Evolutionary conservation across 2,329 filamentous ascomycete genomes (phyloP), one percentile per base, ranked within the genome.

Genomic region (Aspergillus bombycis): DNA sequence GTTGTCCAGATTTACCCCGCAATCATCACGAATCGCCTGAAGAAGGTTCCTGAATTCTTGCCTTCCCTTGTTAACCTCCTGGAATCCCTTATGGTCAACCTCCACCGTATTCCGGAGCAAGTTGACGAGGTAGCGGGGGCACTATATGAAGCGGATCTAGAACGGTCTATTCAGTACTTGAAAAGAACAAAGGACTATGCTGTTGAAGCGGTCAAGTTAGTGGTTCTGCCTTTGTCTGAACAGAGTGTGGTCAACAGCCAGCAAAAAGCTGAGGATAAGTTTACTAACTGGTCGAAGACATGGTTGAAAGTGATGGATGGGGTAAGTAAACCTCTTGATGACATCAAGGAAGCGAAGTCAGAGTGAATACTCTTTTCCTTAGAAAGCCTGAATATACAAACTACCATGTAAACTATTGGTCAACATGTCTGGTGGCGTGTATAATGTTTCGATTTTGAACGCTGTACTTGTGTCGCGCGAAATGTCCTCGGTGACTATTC

Each of bases 221-320:
- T 91, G 0, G 84, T 82, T 58, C 84, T 87, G 0, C 92, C 96
- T 64, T 96, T 96, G 79, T 86, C 89, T 14, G 78, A 21, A 85
- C 90, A 50, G 81, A 82, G 0, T 77, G 80, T 1, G 82, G 11
- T 85, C 30, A 89, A 91, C 52, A 88, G 57, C 8, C 69, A 74
- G 77, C 8, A 79, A 79, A 85, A 84, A 0, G 83, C 85, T 0
- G 83, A 89, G 55, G 93, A 97, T 71, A 91, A 90, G 71, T 96
- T 96, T 72, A 90, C 89, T 0, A 82, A 85, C 19, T 96, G 93
- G 93, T 87, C 85, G n/a, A 82, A 80, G 56, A 86, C 84, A 57
- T 88, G 85, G 84, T 63, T 76, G 43, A 78, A 76, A 54, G 81
- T 82, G 28, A 68, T 84, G 60, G 76, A 80, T 26, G 77, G 79